These are phyloP conservation scores for Lathyrus sativus DNA, from an alignment of 306 rosid species.

Conservation along the genomic window DNA sequence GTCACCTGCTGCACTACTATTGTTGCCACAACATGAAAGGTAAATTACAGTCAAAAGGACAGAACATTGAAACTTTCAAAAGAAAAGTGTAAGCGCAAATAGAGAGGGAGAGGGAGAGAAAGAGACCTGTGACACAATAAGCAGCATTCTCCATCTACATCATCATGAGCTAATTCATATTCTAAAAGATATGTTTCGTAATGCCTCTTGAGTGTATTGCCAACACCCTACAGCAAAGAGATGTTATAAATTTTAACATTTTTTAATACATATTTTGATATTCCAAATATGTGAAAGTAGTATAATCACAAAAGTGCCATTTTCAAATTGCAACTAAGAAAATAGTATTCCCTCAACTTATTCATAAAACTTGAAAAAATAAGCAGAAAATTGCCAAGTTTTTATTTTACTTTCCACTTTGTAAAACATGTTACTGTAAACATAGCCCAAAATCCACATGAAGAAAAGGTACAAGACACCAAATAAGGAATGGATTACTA, in stretches of 20 bases:
- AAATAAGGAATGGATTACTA: not conserved
- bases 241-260: constrained; percentile 30
- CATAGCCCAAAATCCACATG: not conserved
- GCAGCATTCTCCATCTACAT: constrained; percentile 98
- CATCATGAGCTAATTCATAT: constrained; percentile 93
- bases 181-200: constrained; percentile 92
- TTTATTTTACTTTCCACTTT: too few relatives aligned
- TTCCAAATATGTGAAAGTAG: not conserved
- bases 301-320: not conserved
- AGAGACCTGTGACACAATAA: constrained; percentile 59
- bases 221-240: constrained; percentile 74
- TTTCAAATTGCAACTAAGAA: not conserved
- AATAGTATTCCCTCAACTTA: not conserved
- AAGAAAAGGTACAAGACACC: not conserved
- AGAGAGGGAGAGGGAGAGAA: not conserved
- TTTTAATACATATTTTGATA: not conserved
- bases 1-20: constrained; percentile 97
- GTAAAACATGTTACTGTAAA: too few relatives aligned
- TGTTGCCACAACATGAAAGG: constrained; percentile 38
- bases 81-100: not conserved
- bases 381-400: not conserved
- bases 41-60: constrained; percentile 30
- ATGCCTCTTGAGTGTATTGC: constrained; percentile 92
- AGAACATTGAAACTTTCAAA: constrained; percentile 2
- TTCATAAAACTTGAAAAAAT: not conserved